Evolutionary conservation across 495 filamentous ascomycete species (phyloP).

Genomic region (Immersiella caudata): DNA sequence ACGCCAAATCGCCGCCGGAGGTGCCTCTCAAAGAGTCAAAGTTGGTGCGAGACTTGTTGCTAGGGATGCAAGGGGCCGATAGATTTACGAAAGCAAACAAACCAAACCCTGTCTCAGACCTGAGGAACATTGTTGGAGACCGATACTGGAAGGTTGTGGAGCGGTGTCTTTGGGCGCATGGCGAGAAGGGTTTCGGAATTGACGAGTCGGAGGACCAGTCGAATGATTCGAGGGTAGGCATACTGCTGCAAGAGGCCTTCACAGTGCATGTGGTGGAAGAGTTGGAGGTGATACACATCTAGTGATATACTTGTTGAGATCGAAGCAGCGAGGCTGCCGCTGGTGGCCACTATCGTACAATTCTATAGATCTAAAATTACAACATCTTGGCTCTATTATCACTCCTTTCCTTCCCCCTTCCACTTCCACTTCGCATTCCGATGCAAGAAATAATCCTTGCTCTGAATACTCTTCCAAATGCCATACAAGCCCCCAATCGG

Average conservation of each 20-base stretch:
- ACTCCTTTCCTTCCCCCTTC: slow-evolving; percentile 28
- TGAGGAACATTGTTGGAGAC: slow-evolving; percentile 31
- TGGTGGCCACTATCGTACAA: background rate
- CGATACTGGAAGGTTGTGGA: slow-evolving; percentile 31
- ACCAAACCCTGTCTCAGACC: slow-evolving; percentile 31
- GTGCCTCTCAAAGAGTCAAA: slow-evolving; percentile 31
- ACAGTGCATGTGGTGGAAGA: slow-evolving; percentile 36
- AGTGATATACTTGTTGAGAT: background rate
- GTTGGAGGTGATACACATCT: slow-evolving; percentile 24
- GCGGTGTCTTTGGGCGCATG: slow-evolving; percentile 38
- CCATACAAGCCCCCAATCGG: slow-evolving; percentile 60
- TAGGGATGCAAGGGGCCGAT: slow-evolving; percentile 23
- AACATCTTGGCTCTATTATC: background rate
- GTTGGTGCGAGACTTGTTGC: slow-evolving; percentile 33
- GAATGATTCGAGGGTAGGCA: slow-evolving; percentile 28
- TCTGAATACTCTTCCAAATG: slow-evolving; percentile 58
- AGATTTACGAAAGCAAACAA: slow-evolving; percentile 20
- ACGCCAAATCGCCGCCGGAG: slow-evolving; percentile 3
- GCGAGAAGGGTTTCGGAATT: slow-evolving; percentile 35
- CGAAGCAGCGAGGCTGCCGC: too few species aligned
- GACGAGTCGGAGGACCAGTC: slow-evolving; percentile 31
- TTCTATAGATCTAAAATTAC: slow-evolving; percentile 8
- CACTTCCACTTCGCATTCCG: slow-evolving; percentile 57
- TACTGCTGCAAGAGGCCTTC: slow-evolving; percentile 36
- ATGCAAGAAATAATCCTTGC: slow-evolving; percentile 58